Evolutionary conservation across 768 basidiomycete species (phyloP).

Genomic region (Auriscalpium vulgare): DNA sequence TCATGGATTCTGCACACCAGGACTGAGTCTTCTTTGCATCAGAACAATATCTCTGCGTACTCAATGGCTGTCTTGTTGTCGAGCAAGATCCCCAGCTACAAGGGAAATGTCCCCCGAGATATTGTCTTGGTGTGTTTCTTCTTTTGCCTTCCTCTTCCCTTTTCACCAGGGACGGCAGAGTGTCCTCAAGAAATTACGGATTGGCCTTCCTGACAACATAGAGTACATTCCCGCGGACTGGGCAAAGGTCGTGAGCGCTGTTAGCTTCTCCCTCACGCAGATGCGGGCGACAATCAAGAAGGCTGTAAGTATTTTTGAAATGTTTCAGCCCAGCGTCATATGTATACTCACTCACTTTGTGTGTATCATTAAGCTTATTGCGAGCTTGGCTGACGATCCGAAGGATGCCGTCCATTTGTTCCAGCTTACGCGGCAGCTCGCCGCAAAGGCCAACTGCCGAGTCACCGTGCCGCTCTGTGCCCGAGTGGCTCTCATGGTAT

Average conservation of each 20-base stretch:
- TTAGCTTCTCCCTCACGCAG: background rate
- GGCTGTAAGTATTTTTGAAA: background rate
- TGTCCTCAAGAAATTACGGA: background rate
- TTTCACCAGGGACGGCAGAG: background rate
- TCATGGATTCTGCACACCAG: too few relatives aligned
- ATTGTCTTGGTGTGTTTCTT: background rate
- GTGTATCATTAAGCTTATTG: background rate
- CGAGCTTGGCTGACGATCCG: background rate
- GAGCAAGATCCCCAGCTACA: background rate
- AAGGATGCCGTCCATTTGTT: background rate
- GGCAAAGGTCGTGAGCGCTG: background rate
- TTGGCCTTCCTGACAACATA: background rate
- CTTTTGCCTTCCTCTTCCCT: background rate
- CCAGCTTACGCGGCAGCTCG: background rate
- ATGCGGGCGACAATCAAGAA: background rate
- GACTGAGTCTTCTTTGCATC: too few relatives aligned
- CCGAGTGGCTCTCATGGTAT: background rate
- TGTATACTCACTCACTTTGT: background rate
- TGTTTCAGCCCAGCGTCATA: background rate
- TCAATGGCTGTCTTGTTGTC: background rate
- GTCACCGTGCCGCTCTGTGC: background rate
- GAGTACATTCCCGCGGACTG: background rate
- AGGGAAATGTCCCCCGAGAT: background rate
- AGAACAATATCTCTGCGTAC: background rate
- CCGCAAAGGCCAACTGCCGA: background rate